Evolutionary conservation across 441 rosid genomes (phyloP), one percentile per base, ranked within the genome.

Genomic region (Bocquillonia castaneifolia): DNA sequence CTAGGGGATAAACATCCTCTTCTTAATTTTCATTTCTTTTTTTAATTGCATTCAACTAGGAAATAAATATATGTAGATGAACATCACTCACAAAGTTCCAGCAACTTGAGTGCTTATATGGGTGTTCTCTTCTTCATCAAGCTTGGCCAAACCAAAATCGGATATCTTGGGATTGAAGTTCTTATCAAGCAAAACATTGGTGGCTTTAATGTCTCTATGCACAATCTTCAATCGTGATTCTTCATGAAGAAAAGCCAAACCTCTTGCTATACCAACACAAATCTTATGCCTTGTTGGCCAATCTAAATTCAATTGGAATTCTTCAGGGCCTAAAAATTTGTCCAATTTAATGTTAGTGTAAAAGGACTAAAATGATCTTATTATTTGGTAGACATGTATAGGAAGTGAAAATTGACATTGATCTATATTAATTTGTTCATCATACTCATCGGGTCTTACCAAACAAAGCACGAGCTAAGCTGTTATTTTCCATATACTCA

Each of bases 191-290:
- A 86, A 77, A 64, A 87, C 90, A 72, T 90, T 88, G 0, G 87
- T 84, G 1, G 88, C 79, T 76, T 90, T 90, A 18, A 86, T 88
- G 77, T 90, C 94, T 70, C 94, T 79, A 42, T 90, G 92, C 69
- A 89, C 81, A 18, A 86, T 86, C 70, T 78, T 83, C n/a, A 89
- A 58, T 23, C 81, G 67, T 0, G 88, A 87, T 76, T 84, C 96
- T 53, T 85, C 91, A 34, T 89, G 92, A 60, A 87, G 80, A 64
- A 80, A 87, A 22, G 82, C 81, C n/a, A 89, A 80, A 29, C 92
- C 96, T 74, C 66, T 85, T 0, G 91, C 91, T 52, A 89, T 79
- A 6, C 81, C 86, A 15, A 86, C 3, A 61, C 88, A 85, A 44
- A 88, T 82, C 62, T 70, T 85, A 36, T 76, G 76, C 51, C 92